Evolutionary conservation across 148 eudicot species (phyloP).

Genomic region (Arbutus unedo): DNA sequence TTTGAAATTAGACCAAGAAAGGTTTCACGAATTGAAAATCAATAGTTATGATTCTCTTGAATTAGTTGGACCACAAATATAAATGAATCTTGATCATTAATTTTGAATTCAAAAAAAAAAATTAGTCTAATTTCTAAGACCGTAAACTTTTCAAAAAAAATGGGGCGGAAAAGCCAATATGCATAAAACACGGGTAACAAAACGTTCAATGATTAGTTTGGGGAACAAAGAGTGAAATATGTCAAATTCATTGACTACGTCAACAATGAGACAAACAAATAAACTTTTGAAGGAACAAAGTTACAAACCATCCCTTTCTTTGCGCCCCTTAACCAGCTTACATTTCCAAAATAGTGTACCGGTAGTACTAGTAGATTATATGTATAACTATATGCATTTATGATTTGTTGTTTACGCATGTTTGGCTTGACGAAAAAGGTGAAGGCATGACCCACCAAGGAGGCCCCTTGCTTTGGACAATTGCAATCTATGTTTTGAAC

Average conservation of each 20-base stretch:
- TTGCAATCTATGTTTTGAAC: constrained; percentile 40
- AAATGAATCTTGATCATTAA: too few species aligned
- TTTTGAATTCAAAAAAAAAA: too few species aligned
- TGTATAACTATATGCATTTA: not conserved
- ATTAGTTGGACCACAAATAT: too few species aligned
- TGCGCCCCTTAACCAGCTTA: constrained; percentile 27
- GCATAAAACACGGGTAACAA: not conserved
- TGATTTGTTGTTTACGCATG: not conserved
- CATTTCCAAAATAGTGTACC: not conserved
- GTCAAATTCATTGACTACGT: constrained; percentile 17
- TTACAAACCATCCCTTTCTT: constrained; percentile 15
- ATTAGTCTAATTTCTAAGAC: not conserved
- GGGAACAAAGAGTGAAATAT: constrained; percentile 26
- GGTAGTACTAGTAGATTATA: not conserved
- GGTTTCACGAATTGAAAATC: too few species aligned
- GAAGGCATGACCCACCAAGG: constrained; percentile 41
- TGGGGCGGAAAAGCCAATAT: not conserved
- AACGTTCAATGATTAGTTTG: constrained; percentile 8
- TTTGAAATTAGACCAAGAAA: too few species aligned
- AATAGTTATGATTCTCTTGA: too few species aligned
- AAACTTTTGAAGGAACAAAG: constrained; percentile 9
- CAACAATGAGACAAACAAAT: not conserved
- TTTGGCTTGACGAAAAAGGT: constrained; percentile 13
- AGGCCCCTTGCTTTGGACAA: constrained; percentile 40
- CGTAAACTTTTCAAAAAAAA: not conserved